Conservation (phyloP, 2,329 filamentous ascomycete genomes). For the Phaeophleospora eucalypticola region DNA sequence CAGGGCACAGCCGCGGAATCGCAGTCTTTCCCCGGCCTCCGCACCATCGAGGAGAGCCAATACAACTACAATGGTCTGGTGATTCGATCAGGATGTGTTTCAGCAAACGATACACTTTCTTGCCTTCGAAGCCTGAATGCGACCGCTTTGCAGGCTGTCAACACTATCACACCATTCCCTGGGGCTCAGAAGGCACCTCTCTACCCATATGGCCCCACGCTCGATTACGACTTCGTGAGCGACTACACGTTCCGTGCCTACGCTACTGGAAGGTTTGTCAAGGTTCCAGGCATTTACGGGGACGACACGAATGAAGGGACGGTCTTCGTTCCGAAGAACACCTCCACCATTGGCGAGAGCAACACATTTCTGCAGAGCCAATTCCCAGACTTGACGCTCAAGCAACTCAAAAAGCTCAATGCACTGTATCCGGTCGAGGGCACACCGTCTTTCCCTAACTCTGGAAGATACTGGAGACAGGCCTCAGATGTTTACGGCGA, state of each 20-base stretch:
- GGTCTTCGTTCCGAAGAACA: conserved; percentile 51
- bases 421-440: conserved; percentile 52
- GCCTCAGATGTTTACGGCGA: conserved; percentile 59
- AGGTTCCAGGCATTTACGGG: conserved; percentile 53
- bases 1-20: conserved; percentile 53
- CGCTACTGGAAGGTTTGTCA: conserved; percentile 46
- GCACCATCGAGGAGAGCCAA: conserved; percentile 47
- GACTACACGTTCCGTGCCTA: conserved; percentile 50
- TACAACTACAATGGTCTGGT: conserved; percentile 51
- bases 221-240: conserved; percentile 50
- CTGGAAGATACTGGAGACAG: conserved; percentile 57
- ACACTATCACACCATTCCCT: conserved; percentile 46
- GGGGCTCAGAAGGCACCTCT: conserved; percentile 41
- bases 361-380: conserved; percentile 56
- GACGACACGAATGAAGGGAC: conserved; percentile 63
- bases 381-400: conserved; percentile 52
- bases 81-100: conserved; percentile 46
- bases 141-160: conserved; percentile 43
- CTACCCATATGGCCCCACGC: conserved; percentile 50
- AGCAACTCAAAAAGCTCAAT: conserved; percentile 52
- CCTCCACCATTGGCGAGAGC: conserved; percentile 46
- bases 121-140: conserved; percentile 49
- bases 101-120: conserved; percentile 39
- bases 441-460: conserved; percentile 43
- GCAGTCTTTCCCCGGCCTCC: conserved; percentile 49